Percentiles rank a stretch among this genome's conserved stretches.
These are phyloP conservation scores for Alternaria metachromatica DNA, from an alignment of 2,329 filamentous ascomycete genomes.

Conservation along the genomic window DNA sequence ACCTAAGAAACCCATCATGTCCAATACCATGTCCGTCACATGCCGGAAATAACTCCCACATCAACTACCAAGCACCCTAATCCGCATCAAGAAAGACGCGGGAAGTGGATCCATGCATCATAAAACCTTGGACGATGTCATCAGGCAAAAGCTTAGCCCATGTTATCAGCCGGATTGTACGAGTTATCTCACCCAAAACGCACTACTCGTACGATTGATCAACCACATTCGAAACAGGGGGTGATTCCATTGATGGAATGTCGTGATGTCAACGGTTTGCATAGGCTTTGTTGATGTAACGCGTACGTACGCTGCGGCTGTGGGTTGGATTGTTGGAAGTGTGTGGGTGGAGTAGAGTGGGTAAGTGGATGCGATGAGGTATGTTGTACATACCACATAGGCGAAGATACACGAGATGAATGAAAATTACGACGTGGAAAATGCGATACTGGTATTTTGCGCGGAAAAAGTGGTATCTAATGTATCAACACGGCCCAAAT, in stretches of 20 bases:
- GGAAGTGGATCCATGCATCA: background rate
- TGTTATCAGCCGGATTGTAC: background rate
- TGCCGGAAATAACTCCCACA: background rate
- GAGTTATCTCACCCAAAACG: background rate
- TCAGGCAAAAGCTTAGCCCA: conserved; percentile 6
- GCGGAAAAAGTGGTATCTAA: conserved; percentile 16
- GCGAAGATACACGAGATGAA: background rate
- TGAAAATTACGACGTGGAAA: background rate
- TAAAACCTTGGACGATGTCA: conserved; percentile 13
- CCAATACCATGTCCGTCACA: background rate
- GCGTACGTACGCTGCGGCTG: background rate
- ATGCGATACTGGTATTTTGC: conserved; percentile 1
- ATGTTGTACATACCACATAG: background rate
- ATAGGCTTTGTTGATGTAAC: background rate
- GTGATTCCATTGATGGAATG: background rate
- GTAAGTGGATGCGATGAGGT: background rate
- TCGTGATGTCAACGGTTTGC: background rate
- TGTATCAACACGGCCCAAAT: background rate
- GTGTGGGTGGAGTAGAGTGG: background rate
- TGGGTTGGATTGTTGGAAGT: background rate
- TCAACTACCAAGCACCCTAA: background rate
- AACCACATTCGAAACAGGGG: background rate
- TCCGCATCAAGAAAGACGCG: background rate
- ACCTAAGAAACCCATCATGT: background rate
- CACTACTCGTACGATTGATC: background rate